Conservation (phyloP, 2,329 filamentous ascomycete species). For the Lachnellula arida region DNA sequence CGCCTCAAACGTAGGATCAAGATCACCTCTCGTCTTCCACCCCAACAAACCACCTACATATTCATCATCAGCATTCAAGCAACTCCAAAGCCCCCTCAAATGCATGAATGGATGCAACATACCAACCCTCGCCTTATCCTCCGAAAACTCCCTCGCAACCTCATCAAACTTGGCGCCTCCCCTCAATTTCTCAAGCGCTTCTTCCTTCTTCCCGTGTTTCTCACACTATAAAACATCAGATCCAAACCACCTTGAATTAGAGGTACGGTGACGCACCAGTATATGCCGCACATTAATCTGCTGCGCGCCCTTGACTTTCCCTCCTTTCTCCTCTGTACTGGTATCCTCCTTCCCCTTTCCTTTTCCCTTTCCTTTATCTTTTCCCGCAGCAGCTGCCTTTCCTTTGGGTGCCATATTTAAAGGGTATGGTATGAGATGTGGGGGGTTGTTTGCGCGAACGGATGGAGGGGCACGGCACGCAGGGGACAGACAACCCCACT, state of each 20-base stretch:
- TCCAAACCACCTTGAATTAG: constrained; percentile 9
- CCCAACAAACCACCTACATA: constrained; percentile 61
- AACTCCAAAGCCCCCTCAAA: constrained; percentile 7
- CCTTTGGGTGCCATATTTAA: constrained; percentile 28
- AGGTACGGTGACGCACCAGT: constrained; percentile 20
- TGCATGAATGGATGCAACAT: constrained; percentile 6
- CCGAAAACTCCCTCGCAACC: constrained; percentile 66
- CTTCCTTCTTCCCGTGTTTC: constrained; percentile 74
- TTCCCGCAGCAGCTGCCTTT: constrained; percentile 26
- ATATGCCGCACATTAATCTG: constrained; percentile 73
- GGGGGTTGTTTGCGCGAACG: not conserved
- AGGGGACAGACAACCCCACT: constrained; percentile 2
- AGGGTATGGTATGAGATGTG: not conserved
- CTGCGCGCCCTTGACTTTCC: constrained; percentile 56
- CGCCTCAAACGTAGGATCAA: constrained; percentile 67
- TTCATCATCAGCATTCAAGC: not conserved
- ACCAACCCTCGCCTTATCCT: constrained; percentile 71
- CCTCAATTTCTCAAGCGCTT: constrained; percentile 64
- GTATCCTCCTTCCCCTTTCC: constrained; percentile 36
- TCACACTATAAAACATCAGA: constrained; percentile 49
- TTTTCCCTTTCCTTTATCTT: constrained; percentile 22
- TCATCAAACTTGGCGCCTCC: constrained; percentile 68
- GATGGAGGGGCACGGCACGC: too few species aligned
- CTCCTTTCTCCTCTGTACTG: constrained; percentile 34
- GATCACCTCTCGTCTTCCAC: constrained; percentile 64